Evolutionary conservation across 2,329 filamentous ascomycete genomes (phyloP).

Genomic region (Aspergillus texensis): DNA sequence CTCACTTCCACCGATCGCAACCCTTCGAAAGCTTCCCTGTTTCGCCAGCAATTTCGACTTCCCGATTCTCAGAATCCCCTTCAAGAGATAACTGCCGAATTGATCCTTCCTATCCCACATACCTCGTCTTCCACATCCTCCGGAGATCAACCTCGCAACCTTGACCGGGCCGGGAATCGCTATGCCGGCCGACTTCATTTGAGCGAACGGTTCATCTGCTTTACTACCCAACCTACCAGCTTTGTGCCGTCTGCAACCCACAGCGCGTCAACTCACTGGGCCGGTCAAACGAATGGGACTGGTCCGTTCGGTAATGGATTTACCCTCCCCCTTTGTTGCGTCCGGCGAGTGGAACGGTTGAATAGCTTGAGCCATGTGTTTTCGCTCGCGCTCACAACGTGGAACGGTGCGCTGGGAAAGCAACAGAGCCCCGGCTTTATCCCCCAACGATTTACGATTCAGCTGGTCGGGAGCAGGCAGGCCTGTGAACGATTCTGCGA

Average conservation of each 20-base stretch:
- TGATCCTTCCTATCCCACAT: constrained; percentile 79
- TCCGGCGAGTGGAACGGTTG: constrained; percentile 86
- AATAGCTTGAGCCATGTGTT: constrained; percentile 93
- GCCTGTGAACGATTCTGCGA: constrained; percentile 96
- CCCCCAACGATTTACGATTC: constrained; percentile 87
- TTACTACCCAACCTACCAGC: constrained; percentile 89
- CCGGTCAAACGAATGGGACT: constrained; percentile 88
- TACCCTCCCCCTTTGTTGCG: constrained; percentile 87
- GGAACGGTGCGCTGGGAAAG: constrained; percentile 72
- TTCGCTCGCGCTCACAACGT: constrained; percentile 90
- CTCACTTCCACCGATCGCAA: constrained; percentile 74
- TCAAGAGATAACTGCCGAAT: constrained; percentile 94
- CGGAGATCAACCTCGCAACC: constrained; percentile 61
- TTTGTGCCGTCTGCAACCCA: constrained; percentile 80
- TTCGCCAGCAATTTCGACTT: constrained; percentile 94
- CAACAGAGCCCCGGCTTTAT: constrained; percentile 59
- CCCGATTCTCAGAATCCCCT: constrained; percentile 89
- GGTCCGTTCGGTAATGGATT: constrained; percentile 95
- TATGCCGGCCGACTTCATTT: constrained; percentile 92
- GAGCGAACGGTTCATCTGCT: constrained; percentile 93
- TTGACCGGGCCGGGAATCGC: constrained; percentile 71
- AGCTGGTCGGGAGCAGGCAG: constrained; percentile 84
- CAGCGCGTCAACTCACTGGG: constrained; percentile 79
- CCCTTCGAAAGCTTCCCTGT: constrained; percentile 88
- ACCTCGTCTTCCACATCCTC: constrained; percentile 55